Evolutionary conservation across 2,329 filamentous ascomycete genomes (phyloP), one percentile per base, ranked within the genome.

Genomic region (Fusarium floridanum): DNA sequence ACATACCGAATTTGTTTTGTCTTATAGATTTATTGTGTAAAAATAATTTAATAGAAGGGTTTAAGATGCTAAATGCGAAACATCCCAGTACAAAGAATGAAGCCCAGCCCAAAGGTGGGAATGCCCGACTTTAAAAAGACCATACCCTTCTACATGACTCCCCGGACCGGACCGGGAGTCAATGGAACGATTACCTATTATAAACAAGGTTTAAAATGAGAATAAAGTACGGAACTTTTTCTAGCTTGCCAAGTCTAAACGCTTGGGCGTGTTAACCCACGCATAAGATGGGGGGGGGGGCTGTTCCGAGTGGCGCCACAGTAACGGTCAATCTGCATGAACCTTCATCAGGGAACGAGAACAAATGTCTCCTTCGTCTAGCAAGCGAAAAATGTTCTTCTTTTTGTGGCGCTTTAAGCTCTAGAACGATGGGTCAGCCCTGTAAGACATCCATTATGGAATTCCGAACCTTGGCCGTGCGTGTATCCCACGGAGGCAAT

Each of bases 351-450:
- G 32, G 32, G 32, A 34, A 34, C 11, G 32, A 34, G 32, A 34
- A 34, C 36, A 29, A 43, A 32, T 37, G 56, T 59, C 56, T 39
- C n/a, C 24, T 20, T 43, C 37, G 57, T 61, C 39, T 43, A 43
- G 27, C 24, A 43, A 61, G 37, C 37, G 57, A 43, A 20, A 37
- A 57, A 16, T 36, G 12, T 22, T 12, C 24, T 22, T 20, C 6
- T 59, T 24, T 37, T 59, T 39, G 32, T 37, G 55, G 55, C 34
- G 34, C 34, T 41, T 39, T 53, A 32, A 53, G 6, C 16, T 59
- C 55, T 41, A 17, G 32, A 59, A 59, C 55, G 32, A 59, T 59
- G 55, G 55, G 34, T 59, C 55, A 59, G 55, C 55, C 55, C 22
- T 59, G 34, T 39, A 57, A 34, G n/a, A 37, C 32, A 14, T 6